A percentile compares a stretch with the other conserved stretches of the same genome.
Evolutionary conservation across 768 basidiomycete genomes (phyloP).

Genomic region (Astraeus odoratus): DNA sequence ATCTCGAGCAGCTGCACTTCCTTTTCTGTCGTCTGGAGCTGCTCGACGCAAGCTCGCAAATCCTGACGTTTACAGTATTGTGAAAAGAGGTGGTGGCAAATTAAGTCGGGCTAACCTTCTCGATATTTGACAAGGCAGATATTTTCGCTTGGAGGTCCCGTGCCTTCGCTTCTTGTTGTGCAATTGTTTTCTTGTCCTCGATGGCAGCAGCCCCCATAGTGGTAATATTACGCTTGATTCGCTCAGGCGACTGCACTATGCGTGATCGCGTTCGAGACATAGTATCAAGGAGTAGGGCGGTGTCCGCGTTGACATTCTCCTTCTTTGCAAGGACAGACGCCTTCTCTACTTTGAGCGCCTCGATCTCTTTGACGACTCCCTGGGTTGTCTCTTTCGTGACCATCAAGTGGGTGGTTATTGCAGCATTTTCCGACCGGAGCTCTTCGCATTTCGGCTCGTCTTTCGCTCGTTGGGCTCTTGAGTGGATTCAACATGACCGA

Average conservation of each 20-base stretch:
- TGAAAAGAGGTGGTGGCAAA: not conserved
- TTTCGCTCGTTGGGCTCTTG: slow-evolving; percentile 55
- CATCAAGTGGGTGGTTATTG: slow-evolving; percentile 58
- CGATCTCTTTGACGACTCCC: slow-evolving; percentile 55
- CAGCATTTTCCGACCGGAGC: slow-evolving; percentile 52
- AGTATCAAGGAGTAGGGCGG: slow-evolving; percentile 49
- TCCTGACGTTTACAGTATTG: slow-evolving; percentile 40
- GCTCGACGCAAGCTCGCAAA: slow-evolving; percentile 62
- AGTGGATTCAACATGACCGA: not conserved
- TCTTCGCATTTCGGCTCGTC: slow-evolving; percentile 64
- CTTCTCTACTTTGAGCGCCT: slow-evolving; percentile 68
- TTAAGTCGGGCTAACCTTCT: slow-evolving; percentile 46
- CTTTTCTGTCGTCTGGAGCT: slow-evolving; percentile 67
- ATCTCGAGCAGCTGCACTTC: slow-evolving; percentile 57
- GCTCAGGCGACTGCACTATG: slow-evolving; percentile 88
- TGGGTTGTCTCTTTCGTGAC: slow-evolving; percentile 62
- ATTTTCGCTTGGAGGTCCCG: slow-evolving; percentile 75
- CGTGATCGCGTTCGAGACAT: slow-evolving; percentile 61
- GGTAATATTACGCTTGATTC: slow-evolving; percentile 75
- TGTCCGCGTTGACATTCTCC: slow-evolving; percentile 59
- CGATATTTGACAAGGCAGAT: slow-evolving; percentile 60
- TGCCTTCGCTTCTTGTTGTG: slow-evolving; percentile 62
- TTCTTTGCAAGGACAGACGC: slow-evolving; percentile 55
- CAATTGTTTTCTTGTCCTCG: slow-evolving; percentile 65
- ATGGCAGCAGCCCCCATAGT: slow-evolving; percentile 62